Conservation (phyloP, 108 stramenopile species). For the Asterionellopsis glacialis region DNA sequence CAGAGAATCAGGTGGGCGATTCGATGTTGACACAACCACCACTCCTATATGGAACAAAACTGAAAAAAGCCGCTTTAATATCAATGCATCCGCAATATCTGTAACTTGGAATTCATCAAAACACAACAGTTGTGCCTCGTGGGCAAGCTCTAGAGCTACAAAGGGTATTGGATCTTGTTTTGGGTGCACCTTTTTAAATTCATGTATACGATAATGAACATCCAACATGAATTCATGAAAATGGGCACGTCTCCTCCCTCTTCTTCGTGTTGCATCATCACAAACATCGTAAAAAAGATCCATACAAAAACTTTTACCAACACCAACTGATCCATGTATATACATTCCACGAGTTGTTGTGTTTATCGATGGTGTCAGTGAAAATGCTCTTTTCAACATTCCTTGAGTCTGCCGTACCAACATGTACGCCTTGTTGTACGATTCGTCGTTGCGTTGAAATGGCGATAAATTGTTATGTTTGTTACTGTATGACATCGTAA, state of each 20-base stretch:
- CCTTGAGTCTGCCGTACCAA: too few species aligned
- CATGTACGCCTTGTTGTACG: too few species aligned
- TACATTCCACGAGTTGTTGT: slow-evolving; percentile 2
- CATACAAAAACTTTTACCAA: slow-evolving; percentile 13
- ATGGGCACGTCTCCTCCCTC: slow-evolving; percentile 13
- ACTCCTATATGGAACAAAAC: slow-evolving; percentile 19
- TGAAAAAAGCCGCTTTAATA: slow-evolving; percentile 26
- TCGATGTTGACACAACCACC: slow-evolving; percentile 55
- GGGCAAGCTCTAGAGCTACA: slow-evolving; percentile 13
- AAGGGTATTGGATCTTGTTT: slow-evolving; percentile 13
- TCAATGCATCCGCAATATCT: slow-evolving; percentile 57
- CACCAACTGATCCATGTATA: slow-evolving; percentile 17
- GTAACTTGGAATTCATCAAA: slow-evolving; percentile 55
- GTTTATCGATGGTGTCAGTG: too few species aligned
- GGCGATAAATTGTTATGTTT: too few species aligned
- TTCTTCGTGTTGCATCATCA: background rate
- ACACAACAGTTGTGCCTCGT: slow-evolving; percentile 19
- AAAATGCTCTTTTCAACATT: too few species aligned
- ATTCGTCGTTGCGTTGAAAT: too few species aligned
- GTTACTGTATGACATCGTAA: too few species aligned
- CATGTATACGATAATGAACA: slow-evolving; percentile 36
- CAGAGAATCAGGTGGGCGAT: slow-evolving; percentile 38
- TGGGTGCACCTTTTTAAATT: slow-evolving; percentile 7
- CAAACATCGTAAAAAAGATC: slow-evolving; percentile 10
- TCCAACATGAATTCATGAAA: slow-evolving; percentile 50